Evolutionary conservation across 2,329 filamentous ascomycete genomes (phyloP).

Genomic region (Pestalotiopsis sp.): DNA sequence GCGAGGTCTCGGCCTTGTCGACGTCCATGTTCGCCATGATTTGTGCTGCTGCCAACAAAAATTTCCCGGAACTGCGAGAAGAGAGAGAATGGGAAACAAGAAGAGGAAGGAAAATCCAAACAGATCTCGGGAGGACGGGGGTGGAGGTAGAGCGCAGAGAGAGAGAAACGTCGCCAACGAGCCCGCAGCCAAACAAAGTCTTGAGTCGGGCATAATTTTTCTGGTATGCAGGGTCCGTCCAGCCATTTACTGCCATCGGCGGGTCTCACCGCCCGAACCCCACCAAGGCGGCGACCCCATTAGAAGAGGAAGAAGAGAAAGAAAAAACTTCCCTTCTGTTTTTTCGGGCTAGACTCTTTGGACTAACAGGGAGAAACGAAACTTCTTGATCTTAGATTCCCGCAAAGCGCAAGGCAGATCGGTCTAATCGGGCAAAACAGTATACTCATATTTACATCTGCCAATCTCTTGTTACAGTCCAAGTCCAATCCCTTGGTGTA

Average conservation of each 20-base stretch:
- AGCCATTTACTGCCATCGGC: slow-evolving; percentile 11
- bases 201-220: slow-evolving; percentile 17
- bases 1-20: slow-evolving; percentile 61
- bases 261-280: slow-evolving; percentile 13
- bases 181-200: background rate
- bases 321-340: background rate
- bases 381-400: no score
- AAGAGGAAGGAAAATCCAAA: slow-evolving; percentile 1
- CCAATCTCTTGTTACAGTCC: no score
- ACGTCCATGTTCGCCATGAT: slow-evolving; percentile 54
- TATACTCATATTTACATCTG: no score
- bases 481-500: no score
- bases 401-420: no score
- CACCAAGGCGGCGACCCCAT: background rate
- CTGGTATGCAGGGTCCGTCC: slow-evolving; percentile 11
- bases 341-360: background rate
- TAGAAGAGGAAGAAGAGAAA: background rate
- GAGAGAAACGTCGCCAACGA: slow-evolving; percentile 4
- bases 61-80: background rate
- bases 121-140: background rate
- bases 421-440: no score
- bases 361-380: background rate
- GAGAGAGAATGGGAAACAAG: background rate
- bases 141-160: background rate
- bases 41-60: slow-evolving; percentile 1